Evolutionary conservation across 2,329 filamentous ascomycete genomes (phyloP), one percentile per base, ranked within the genome.

Genomic region (Talaromyces sp.): DNA sequence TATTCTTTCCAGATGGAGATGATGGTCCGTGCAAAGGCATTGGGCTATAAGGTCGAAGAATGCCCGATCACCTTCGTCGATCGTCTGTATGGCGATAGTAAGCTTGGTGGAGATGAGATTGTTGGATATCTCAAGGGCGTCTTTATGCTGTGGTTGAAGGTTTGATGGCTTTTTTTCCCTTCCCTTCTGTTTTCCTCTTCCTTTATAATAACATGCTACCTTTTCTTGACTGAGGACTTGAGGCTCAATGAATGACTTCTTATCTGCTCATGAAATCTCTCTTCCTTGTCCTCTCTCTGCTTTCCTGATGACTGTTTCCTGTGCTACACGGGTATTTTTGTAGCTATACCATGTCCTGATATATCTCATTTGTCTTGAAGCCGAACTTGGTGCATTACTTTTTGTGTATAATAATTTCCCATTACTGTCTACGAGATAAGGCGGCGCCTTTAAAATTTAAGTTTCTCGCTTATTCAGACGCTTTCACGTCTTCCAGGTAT

Each of bases 1-100:
- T 99, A 98, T 78, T 94, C 91, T 47, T 99, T 99, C 84, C 95
- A 99, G 87, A 99, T 99, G 95, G 94, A 97, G 85, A 90, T 99
- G 88, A 98, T 97, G 89, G 94, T 98, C 9, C 86, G 93, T 67
- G 95, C 95, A 39, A 97, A 97, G 87, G 91, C 90, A 16, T 93
- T 97, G 91, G 94, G 95, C 0, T 96, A 87, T 82, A 91, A 89
- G 43, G 94, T 99, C 37, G 92, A 91, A 16, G 95, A 99, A 84
- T 94, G 97, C 67, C 95, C 95, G 13, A 99, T 99, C 71, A 91
- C 87, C 27, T 99, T 99, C 77, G 95, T 98, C 47, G 96, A 99
- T 78, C 88, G 95, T 65, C 79, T 99, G 56, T 99, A 97, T 76
- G 95, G 95, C 37, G 94, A 97, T 82, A 93, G 89, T 76, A 99